These are phyloP conservation scores for Chrysoporthe deuterocubensis DNA, from an alignment of 2,329 filamentous ascomycete species.

Conservation along the genomic window DNA sequence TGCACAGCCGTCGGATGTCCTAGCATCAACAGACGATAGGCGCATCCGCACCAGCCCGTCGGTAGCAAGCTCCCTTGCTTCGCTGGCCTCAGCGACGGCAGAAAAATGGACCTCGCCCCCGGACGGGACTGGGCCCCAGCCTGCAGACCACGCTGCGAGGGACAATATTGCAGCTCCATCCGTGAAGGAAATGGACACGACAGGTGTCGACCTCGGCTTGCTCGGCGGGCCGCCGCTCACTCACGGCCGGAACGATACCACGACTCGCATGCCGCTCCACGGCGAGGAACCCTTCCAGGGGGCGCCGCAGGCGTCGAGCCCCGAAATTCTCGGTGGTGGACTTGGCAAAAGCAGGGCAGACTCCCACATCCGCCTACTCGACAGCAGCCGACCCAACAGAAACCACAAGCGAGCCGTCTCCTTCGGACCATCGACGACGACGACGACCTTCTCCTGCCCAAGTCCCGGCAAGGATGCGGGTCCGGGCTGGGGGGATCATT, in stretches of 20 bases:
- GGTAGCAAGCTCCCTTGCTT: constrained; percentile 9
- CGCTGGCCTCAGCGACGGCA: neutral
- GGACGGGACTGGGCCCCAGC: constrained; percentile 16
- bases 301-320: constrained; percentile 12
- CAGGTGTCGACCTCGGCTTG: constrained; percentile 19
- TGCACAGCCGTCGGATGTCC: constrained; percentile 7
- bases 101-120: constrained; percentile 23
- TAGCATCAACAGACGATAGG: neutral
- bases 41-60: constrained; percentile 14
- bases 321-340: constrained; percentile 5
- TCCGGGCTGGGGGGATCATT: neutral
- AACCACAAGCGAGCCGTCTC: constrained; percentile 20
- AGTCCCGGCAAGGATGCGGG: neutral
- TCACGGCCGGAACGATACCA: constrained; percentile 16
- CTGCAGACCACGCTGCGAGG: constrained; percentile 8
- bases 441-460: neutral
- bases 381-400: neutral
- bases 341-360: constrained; percentile 4
- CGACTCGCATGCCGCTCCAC: constrained; percentile 25
- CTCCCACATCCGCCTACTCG: constrained; percentile 20
- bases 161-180: neutral
- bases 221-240: constrained; percentile 14
- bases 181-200: constrained; percentile 16
- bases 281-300: constrained; percentile 16
- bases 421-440: constrained; percentile 19